Base-by-base conservation (phyloP, 2,329 filamentous ascomycete genomes). In the Ophiostoma ulmi region DNA sequence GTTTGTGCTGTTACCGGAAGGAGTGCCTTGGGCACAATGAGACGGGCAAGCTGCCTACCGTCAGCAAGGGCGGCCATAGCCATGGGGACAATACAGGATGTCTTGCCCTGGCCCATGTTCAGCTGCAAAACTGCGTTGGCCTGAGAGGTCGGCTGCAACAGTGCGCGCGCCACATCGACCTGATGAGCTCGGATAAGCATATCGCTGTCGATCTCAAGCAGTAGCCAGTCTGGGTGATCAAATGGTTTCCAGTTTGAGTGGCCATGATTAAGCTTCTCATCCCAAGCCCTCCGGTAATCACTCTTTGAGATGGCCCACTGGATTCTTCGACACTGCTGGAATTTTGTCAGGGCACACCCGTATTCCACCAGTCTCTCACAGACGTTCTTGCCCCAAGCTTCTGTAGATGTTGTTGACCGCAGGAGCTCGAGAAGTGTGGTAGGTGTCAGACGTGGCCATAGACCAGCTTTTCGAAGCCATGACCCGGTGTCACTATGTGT, bases 71-170 rank as follows among this genome's bases (percentile, higher is more conserved):
- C 72, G 0, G 80, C 78, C 0, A 82, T 80, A 0, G 80, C 83
- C 81, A 87, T 85, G 0, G 85, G 85, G 6, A 87, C 82, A 35
- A 87, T 85, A 67, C 81, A 82, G 0, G 84, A 86, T 0, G 86
- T 88, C 76, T 88, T 89, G 22, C 52, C 85, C 78, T 88, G 83
- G 0, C 88, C 88, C 88, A 91, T 91, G 72, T 89, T 87, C 78
- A 91, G 83, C 73, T 91, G 88, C 1, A 90, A 73, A 0, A 90
- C 86, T 0, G 87, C 87, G 72, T 90, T 90, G 0, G 78, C 73
- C 0, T 79, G 78, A 0, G 84, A 86, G 0, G 74, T 70, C 0
- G 89, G 88, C 0, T 78, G 78, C 1, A 89, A 87, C n/a, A 86
- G 91, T 0, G 87, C 85, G 1, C 79, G 74, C 0, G 89, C 88